Evolutionary conservation across 73 alveolate genomes (phyloP).

Genomic region (Diophrys sp.): DNA sequence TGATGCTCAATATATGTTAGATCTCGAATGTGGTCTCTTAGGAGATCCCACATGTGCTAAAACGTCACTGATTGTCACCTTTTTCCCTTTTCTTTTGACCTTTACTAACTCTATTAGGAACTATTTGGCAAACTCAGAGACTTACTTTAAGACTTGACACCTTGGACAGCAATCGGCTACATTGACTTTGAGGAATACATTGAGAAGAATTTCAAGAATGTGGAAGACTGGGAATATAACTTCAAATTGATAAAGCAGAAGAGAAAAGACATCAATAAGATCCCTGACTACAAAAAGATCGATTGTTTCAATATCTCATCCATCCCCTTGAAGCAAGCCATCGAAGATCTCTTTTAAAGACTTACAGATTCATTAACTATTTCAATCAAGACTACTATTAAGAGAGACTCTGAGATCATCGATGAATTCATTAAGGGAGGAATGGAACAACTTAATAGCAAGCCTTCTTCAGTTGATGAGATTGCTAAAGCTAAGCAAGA

Average conservation of each 20-base stretch:
- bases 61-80: background rate
- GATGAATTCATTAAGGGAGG: slow-evolving; percentile 87
- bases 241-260: slow-evolving; percentile 89
- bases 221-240: slow-evolving; percentile 96
- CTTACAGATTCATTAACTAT: slow-evolving; percentile 88
- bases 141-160: slow-evolving; percentile 48
- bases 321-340: slow-evolving; percentile 74
- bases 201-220: slow-evolving; percentile 87
- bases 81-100: slow-evolving; percentile 4
- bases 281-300: slow-evolving; percentile 81
- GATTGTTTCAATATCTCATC: slow-evolving; percentile 88
- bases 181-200: slow-evolving; percentile 85
- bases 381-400: slow-evolving; percentile 79
- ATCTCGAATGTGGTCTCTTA: slow-evolving; percentile 11
- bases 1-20: slow-evolving; percentile 17
- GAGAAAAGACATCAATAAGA: slow-evolving; percentile 88
- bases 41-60: slow-evolving; percentile 46
- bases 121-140: slow-evolving; percentile 37
- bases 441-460: slow-evolving; percentile 82
- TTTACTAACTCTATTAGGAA: slow-evolving; percentile 27
- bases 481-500: slow-evolving; percentile 88
- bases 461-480: slow-evolving; percentile 93
- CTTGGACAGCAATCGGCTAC: slow-evolving; percentile 78
- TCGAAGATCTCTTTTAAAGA: slow-evolving; percentile 93
- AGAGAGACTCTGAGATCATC: slow-evolving; percentile 77